These are phyloP conservation scores for Aristolochia californica DNA, from an alignment of 164 flowering plant species.

Conservation along the genomic window DNA sequence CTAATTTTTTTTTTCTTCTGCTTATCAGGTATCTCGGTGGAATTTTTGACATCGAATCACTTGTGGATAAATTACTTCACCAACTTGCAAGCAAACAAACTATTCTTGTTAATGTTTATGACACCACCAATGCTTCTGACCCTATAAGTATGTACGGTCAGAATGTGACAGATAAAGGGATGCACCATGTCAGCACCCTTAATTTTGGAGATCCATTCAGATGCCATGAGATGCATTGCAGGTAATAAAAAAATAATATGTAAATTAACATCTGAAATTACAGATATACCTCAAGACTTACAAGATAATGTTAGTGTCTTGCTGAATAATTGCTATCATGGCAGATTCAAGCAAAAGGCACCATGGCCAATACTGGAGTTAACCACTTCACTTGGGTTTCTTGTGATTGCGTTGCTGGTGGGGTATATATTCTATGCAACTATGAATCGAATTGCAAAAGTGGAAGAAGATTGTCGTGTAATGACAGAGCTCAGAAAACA, in stretches of 20 bases:
- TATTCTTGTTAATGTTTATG: constrained; percentile 81
- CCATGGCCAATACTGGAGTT: constrained; percentile 74
- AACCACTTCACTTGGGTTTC: constrained; percentile 46
- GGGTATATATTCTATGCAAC: constrained; percentile 78
- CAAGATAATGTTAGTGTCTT: background rate
- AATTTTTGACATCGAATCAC: constrained; percentile 74
- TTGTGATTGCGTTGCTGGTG: constrained; percentile 61
- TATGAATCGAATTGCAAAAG: constrained; percentile 61
- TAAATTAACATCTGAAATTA: background rate
- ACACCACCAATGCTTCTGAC: constrained; percentile 55
- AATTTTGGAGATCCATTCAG: constrained; percentile 92
- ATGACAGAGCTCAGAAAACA: constrained; percentile 74
- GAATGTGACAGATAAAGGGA: constrained; percentile 30
- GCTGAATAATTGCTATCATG: constrained; percentile 3
- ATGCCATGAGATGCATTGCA: constrained; percentile 95
- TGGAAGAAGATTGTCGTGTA: constrained; percentile 65
- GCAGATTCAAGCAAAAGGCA: constrained; percentile 73
- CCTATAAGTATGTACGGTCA: constrained; percentile 90
- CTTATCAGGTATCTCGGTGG: constrained; percentile 84
- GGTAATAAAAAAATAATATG: constrained; percentile 28
- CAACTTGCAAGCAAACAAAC: constrained; percentile 95
- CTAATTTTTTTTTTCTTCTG: no score
- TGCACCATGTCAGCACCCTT: constrained; percentile 48
- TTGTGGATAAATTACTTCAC: constrained; percentile 87
- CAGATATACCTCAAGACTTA: background rate